Conservation (phyloP, 2,329 filamentous ascomycete species). For the Botrytis elliptica region DNA sequence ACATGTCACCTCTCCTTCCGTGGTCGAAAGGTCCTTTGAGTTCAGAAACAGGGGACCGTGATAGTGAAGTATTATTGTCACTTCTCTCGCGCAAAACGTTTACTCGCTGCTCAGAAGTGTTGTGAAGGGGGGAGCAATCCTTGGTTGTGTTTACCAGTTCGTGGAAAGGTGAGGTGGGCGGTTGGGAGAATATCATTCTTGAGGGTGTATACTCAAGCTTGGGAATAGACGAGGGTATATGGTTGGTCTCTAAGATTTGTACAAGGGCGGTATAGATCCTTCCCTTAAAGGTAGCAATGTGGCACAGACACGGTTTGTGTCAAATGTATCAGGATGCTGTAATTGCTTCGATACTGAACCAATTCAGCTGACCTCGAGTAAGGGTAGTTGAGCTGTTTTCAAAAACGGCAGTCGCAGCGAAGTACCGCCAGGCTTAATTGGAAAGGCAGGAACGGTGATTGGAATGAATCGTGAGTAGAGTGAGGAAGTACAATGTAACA, state of each 20-base stretch:
- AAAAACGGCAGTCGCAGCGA: constrained; percentile 33
- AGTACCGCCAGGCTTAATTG: constrained; percentile 34
- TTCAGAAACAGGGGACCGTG: constrained; percentile 32
- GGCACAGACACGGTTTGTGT: constrained; percentile 32
- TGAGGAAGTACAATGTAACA: constrained; percentile 25
- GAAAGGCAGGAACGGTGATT: constrained; percentile 25
- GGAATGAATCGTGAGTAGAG: constrained; percentile 19
- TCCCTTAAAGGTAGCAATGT: constrained; percentile 30
- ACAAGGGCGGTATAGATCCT: constrained; percentile 25
- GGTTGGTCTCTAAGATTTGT: constrained; percentile 17
- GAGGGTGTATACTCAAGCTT: constrained; percentile 7
- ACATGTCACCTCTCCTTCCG: constrained; percentile 31
- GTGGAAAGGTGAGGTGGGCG: constrained; percentile 30
- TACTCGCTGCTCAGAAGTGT: constrained; percentile 19
- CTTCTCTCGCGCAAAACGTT: constrained; percentile 26
- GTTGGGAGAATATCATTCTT: constrained; percentile 36
- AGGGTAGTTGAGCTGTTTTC: constrained; percentile 23
- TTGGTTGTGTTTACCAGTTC: constrained; percentile 25
- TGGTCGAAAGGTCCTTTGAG: constrained; percentile 20
- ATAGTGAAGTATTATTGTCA: constrained; percentile 26
- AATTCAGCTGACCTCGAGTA: constrained; percentile 31
- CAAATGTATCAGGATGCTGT: constrained; percentile 30
- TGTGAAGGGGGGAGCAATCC: constrained; percentile 24
- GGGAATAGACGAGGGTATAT: constrained; percentile 12
- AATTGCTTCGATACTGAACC: constrained; percentile 27